Evolutionary conservation across 2,329 filamentous ascomycete genomes (phyloP).

Genomic region (Lachnellula subtilissima): DNA sequence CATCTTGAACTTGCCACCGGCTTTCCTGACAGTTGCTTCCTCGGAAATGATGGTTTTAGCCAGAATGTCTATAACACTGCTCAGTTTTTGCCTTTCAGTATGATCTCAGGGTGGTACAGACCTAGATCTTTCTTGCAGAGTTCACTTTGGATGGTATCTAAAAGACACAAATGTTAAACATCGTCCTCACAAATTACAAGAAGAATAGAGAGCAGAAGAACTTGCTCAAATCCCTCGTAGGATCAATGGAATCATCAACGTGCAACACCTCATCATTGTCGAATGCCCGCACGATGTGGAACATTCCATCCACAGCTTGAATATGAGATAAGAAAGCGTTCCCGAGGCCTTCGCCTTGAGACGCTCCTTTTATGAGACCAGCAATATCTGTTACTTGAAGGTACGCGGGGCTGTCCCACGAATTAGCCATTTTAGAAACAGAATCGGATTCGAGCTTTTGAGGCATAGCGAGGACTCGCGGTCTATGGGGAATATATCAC

Average conservation of each 20-base stretch:
- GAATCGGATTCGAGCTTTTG: no score
- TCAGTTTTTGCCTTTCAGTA: not conserved
- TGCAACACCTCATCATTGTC: constrained; percentile 43
- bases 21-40: constrained; percentile 38
- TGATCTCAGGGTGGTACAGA: constrained; percentile 7
- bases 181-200: not conserved
- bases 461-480: no score
- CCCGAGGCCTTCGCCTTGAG: constrained; percentile 40
- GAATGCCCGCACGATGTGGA: constrained; percentile 42
- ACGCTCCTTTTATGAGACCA: constrained; percentile 42
- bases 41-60: constrained; percentile 37
- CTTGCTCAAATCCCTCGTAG: constrained; percentile 39
- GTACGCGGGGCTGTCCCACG: constrained; percentile 29
- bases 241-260: constrained; percentile 44
- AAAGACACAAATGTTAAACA: constrained; percentile 9
- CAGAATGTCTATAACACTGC: constrained; percentile 34
- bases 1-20: constrained; percentile 43
- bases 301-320: constrained; percentile 43
- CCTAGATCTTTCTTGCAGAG: constrained; percentile 40
- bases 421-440: no score
- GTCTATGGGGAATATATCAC: no score
- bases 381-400: constrained; percentile 44
- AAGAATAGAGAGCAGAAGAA: constrained; percentile 7
- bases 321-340: constrained; percentile 44
- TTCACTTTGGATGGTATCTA: constrained; percentile 37